Percentiles rank a stretch among this genome's conserved stretches.
These are phyloP conservation scores for Solanum chiquidenum DNA, from an alignment of 257 asterid genomes.

Conservation along the genomic window DNA sequence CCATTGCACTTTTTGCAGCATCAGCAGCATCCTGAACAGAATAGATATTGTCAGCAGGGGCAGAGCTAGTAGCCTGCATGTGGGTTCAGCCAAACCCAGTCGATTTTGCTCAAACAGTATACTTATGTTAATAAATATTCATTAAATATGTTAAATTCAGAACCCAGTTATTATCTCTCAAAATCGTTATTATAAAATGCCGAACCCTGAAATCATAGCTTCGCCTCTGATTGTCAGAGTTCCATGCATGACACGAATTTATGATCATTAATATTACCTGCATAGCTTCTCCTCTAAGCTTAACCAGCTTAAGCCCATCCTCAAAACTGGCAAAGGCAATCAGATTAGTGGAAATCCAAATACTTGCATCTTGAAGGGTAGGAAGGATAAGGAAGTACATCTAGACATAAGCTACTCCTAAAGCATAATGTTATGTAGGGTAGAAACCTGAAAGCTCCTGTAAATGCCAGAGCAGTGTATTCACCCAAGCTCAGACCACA, in stretches of 20 bases:
- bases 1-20: slow-evolving; percentile 94
- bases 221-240: not conserved
- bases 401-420: not conserved
- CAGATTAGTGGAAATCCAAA: not conserved
- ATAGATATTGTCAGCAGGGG: not conserved
- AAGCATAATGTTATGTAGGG: not conserved
- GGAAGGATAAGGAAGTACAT: not conserved
- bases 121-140: no score
- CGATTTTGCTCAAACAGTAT: no score
- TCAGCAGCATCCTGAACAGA: slow-evolving; percentile 77
- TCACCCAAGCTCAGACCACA: slow-evolving; percentile 98
- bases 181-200: no score
- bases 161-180: no score
- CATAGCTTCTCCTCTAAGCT: slow-evolving; percentile 89
- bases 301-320: slow-evolving; percentile 95
- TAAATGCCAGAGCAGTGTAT: slow-evolving; percentile 95
- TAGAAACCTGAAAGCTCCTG: slow-evolving; percentile 86
- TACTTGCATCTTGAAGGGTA: not conserved
- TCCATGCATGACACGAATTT: not conserved
- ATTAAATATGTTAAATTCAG: no score
- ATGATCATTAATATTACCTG: slow-evolving; percentile 37
- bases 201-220: no score
- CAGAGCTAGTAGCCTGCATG: no score
- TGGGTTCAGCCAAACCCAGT: no score
- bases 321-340: slow-evolving; percentile 54